Base-by-base conservation (phyloP, 2,329 filamentous ascomycete genomes). In the Cladosporium sp. region DNA sequence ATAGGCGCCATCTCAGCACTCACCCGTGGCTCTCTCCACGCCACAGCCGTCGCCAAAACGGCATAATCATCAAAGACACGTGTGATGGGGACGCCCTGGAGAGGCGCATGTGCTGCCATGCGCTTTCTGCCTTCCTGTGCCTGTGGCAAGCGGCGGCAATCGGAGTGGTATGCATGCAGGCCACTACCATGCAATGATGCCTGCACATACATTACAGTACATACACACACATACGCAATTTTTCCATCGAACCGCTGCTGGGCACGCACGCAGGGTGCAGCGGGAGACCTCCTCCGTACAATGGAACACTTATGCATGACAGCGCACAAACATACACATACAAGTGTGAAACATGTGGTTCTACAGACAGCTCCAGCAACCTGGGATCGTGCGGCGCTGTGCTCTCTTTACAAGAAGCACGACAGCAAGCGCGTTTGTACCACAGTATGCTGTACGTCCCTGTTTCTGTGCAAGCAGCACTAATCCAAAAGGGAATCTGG, bases 301-400 rank as follows among this genome's bases (percentile, higher is more conserved):
- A 54, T 54, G 51, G 28, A 28, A 54, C 26, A 30, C 39, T 46
- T 46, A 54, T 54, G 51, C 51, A 54, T 54, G 51, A 54, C 54
- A 57, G 32, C 32, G 54, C 21, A 57, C 54, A 28, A 53, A 28
- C 23, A 28, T 25, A 53, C 39, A 11, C n/a, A 36, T 25, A 49
- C n/a, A 54, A 48, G 32, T 32, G 39, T 54, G 59, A 62, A 62
- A 62, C 59, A 26, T 49, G 58, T 23, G 58, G 59, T 51, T 62
- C 43, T 62, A 62, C 59, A 62, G 59, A 62, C 59, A 62, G 59
- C 28, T 56, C 60, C 60, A 23, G 48, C 34, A 56, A 63, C 60
- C 60, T 63, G 60, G 60, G 34, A 56, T 63, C 60, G 60, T 54
- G 49, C 49, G 30, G 60, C 60, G 60, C 60, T 56, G 60, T 63